These are phyloP conservation scores for Agrocybe praecox DNA, from an alignment of 768 basidiomycete species.

Conservation along the genomic window DNA sequence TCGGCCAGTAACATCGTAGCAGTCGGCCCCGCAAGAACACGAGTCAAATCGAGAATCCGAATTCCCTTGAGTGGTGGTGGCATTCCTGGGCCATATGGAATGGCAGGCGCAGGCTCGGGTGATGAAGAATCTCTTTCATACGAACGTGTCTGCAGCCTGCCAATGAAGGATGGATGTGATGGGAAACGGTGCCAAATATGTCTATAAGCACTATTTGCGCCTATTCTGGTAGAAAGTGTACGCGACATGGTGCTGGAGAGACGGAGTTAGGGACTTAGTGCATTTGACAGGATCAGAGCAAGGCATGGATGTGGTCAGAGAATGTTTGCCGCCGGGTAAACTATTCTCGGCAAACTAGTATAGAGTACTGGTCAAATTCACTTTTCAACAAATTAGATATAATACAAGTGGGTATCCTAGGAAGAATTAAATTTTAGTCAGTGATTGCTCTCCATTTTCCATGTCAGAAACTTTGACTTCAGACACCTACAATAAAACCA, in stretches of 20 bases:
- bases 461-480: too few species aligned
- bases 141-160: slow-evolving; percentile 4
- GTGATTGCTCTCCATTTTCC: too few species aligned
- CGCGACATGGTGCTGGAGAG: slow-evolving; percentile 4
- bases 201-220: background rate
- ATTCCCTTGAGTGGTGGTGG: slow-evolving; percentile 80
- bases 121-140: slow-evolving; percentile 19
- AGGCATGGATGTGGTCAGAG: background rate
- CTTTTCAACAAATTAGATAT: too few species aligned
- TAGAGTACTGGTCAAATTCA: too few species aligned
- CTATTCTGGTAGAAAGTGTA: slow-evolving; percentile 3
- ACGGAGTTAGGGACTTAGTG: background rate
- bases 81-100: slow-evolving; percentile 53
- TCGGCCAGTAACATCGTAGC: slow-evolving; percentile 95
- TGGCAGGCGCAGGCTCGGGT: slow-evolving; percentile 17
- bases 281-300: background rate
- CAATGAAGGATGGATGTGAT: background rate
- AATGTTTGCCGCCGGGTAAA: background rate
- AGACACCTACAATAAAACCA: too few species aligned
- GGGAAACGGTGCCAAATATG: background rate
- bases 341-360: background rate
- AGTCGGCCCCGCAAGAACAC: slow-evolving; percentile 90
- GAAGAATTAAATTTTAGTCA: too few species aligned
- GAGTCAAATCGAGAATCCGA: slow-evolving; percentile 85
- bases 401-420: too few species aligned